A percentile compares a stretch with the other conserved stretches of the same genome.
These are phyloP conservation scores for Sporothrix brunneoviolacea DNA, from an alignment of 2,329 filamentous ascomycete genomes.

Conservation along the genomic window DNA sequence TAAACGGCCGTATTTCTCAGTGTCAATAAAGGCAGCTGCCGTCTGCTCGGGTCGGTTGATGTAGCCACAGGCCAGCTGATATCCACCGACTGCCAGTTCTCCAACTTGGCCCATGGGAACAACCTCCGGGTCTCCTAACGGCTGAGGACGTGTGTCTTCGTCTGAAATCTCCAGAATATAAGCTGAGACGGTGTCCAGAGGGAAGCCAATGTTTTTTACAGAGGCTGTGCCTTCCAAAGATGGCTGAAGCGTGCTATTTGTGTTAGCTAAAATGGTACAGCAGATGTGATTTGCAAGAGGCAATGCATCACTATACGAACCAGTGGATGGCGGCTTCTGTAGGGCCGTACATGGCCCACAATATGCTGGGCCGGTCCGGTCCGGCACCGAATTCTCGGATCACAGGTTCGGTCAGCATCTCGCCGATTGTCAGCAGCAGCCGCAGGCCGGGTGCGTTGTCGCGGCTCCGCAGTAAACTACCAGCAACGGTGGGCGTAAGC, in stretches of 20 bases:
- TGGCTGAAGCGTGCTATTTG: conserved; percentile 62
- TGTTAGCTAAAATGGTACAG: too few species aligned
- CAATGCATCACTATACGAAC: too few species aligned
- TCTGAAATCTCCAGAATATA: conserved; percentile 55
- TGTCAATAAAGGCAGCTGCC: conserved; percentile 60
- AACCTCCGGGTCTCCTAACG: conserved; percentile 27
- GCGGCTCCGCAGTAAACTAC: conserved; percentile 65
- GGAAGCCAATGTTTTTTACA: conserved; percentile 66
- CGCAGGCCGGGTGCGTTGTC: conserved; percentile 60
- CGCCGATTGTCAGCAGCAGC: conserved; percentile 78
- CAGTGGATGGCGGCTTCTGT: conserved; percentile 90
- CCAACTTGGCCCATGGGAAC: conserved; percentile 62
- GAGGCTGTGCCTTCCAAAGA: conserved; percentile 50
- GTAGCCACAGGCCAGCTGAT: conserved; percentile 74
- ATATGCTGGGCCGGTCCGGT: conserved; percentile 48
- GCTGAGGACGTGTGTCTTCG: conserved; percentile 10
- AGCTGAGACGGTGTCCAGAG: conserved; percentile 73
- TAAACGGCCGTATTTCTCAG: conserved; percentile 54
- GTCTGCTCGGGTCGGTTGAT: conserved; percentile 77
- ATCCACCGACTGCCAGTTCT: conserved; percentile 74
- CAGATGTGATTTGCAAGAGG: too few species aligned
- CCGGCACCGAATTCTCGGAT: conserved; percentile 70
- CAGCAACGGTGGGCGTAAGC: conserved; percentile 80
- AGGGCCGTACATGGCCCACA: conserved; percentile 92
- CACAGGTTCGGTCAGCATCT: conserved; percentile 78